Conservation (phyloP, 768 basidiomycete genomes). For the Glaciozyma martinii region DNA sequence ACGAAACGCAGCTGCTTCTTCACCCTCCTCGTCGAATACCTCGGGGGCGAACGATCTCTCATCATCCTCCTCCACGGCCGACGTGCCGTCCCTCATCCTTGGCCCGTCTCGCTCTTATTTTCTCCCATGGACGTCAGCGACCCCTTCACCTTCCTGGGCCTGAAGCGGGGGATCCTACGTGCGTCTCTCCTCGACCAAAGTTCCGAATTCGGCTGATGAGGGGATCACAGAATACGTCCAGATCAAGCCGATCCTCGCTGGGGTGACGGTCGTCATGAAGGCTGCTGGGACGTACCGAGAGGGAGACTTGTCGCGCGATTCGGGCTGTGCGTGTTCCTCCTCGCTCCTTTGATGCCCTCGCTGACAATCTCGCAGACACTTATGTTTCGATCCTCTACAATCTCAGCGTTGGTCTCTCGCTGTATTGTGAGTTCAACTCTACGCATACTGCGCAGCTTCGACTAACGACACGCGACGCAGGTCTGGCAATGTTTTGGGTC, state of each 20-base stretch:
- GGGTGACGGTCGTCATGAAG: slow-evolving; percentile 77
- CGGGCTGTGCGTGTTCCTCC: slow-evolving; percentile 59
- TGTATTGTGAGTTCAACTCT: slow-evolving; percentile 54
- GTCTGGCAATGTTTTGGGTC: slow-evolving; percentile 81
- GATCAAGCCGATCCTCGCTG: slow-evolving; percentile 80
- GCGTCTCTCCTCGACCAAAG: slow-evolving; percentile 35
- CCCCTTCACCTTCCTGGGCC: slow-evolving; percentile 82
- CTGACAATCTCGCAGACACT: slow-evolving; percentile 19
- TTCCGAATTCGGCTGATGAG: background rate
- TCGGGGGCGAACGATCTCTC: slow-evolving; percentile 87
- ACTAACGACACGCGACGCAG: slow-evolving; percentile 39
- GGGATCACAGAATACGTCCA: slow-evolving; percentile 91
- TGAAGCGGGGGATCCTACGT: slow-evolving; percentile 95
- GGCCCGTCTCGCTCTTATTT: slow-evolving; percentile 74
- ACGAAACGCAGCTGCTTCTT: slow-evolving; percentile 56
- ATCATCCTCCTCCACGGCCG: slow-evolving; percentile 86
- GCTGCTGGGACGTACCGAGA: slow-evolving; percentile 78
- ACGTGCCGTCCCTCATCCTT: slow-evolving; percentile 74
- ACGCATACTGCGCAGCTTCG: no score
- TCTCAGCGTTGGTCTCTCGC: slow-evolving; percentile 56
- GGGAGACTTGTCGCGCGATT: slow-evolving; percentile 70
- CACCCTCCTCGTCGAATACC: slow-evolving; percentile 65
- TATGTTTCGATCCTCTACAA: slow-evolving; percentile 35
- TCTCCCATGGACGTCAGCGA: slow-evolving; percentile 86
- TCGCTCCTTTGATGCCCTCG: background rate